Evolutionary conservation across 768 basidiomycete species (phyloP).

Genomic region (Podaxis carcinomalis): DNA sequence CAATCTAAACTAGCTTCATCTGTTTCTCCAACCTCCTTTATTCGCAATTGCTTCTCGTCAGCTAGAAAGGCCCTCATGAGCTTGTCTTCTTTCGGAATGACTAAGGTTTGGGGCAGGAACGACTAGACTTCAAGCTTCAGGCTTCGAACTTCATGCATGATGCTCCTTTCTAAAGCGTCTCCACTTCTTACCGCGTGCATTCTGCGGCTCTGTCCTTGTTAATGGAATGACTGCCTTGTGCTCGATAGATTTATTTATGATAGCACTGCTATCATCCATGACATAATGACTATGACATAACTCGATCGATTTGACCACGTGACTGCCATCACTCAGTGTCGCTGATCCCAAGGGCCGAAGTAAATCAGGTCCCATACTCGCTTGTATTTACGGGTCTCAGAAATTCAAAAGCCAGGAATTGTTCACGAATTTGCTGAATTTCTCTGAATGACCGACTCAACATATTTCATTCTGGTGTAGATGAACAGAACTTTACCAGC

Average conservation of each 20-base stretch:
- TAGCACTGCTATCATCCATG: neutral
- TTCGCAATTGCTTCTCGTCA: neutral
- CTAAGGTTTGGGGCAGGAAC: neutral
- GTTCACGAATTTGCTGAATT: neutral
- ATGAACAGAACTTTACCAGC: neutral
- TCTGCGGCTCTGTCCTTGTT: too few relatives aligned
- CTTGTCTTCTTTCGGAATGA: neutral
- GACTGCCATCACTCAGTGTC: neutral
- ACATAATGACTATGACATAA: neutral
- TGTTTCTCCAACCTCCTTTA: neutral
- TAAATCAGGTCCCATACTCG: neutral
- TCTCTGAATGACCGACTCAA: too few relatives aligned
- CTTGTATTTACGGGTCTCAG: neutral
- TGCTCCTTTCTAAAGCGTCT: too few relatives aligned
- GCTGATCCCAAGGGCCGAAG: neutral
- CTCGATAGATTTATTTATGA: neutral
- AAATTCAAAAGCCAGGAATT: neutral
- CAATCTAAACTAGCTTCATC: conserved; percentile 40
- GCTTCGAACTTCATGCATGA: too few relatives aligned
- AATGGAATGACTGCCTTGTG: neutral
- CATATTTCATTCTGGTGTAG: neutral
- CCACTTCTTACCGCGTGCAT: too few relatives aligned
- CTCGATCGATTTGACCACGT: neutral
- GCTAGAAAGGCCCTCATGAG: neutral
- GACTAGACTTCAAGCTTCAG: too few relatives aligned